Conservation (phyloP, 768 basidiomycete genomes). For the Paxillus rubicundulus region DNA sequence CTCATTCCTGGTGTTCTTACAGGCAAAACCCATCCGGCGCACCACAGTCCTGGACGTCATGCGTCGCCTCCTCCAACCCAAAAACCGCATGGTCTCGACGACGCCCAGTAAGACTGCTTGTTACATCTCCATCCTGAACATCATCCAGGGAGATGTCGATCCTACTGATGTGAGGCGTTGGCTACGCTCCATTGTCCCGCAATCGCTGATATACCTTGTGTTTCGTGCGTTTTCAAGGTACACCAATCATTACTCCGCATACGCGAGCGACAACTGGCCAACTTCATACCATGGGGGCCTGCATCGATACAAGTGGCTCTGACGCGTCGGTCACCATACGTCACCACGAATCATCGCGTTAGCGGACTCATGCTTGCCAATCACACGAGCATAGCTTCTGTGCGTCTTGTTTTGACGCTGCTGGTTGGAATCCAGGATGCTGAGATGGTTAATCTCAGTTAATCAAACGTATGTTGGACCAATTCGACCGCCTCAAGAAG, state of each 20-base stretch:
- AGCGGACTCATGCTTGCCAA: slow-evolving; percentile 99
- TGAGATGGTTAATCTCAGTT: slow-evolving; percentile 45
- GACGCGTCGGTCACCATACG: slow-evolving; percentile 86
- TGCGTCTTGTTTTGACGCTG: slow-evolving; percentile 37
- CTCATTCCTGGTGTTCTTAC: neutral
- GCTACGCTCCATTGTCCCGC: neutral
- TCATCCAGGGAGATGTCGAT: slow-evolving; percentile 98
- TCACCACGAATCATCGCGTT: slow-evolving; percentile 87
- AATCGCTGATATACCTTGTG: neutral
- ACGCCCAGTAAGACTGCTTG: slow-evolving; percentile 89
- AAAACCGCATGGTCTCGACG: slow-evolving; percentile 97
- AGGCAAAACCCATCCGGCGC: slow-evolving; percentile 94
- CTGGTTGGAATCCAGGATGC: neutral
- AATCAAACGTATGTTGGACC: slow-evolving; percentile 94
- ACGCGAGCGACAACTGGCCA: slow-evolving; percentile 92
- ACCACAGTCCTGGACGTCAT: slow-evolving; percentile 98
- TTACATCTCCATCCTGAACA: slow-evolving; percentile 97
- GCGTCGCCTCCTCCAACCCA: slow-evolving; percentile 95
- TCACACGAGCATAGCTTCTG: slow-evolving; percentile 97
- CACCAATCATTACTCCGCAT: slow-evolving; percentile 97
- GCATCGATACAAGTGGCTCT: slow-evolving; percentile 97
- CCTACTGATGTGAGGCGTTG: slow-evolving; percentile 75
- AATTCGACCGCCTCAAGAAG: slow-evolving; percentile 84
- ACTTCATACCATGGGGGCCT: slow-evolving; percentile 99
- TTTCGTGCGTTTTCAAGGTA: slow-evolving; percentile 49